Conservation (phyloP, 2,329 filamentous ascomycete genomes). For the Coniella lustricola region DNA sequence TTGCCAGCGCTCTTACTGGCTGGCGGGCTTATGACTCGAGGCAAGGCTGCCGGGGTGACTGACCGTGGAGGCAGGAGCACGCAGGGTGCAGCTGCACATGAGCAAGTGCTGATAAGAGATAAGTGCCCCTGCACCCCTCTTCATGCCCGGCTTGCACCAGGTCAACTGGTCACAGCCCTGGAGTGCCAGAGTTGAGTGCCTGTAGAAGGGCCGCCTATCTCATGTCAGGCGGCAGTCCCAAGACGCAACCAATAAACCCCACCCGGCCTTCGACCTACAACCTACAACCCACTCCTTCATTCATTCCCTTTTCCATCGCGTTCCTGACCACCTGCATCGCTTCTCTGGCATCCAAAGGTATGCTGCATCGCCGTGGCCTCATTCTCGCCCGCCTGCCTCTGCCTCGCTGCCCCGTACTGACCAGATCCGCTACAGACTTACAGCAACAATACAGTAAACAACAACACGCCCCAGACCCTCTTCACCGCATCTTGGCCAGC, state of each 20-base stretch:
- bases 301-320: background rate
- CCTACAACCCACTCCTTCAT: background rate
- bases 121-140: too few species aligned
- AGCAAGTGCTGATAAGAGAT: too few species aligned
- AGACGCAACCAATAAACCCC: background rate
- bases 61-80: too few species aligned
- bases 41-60: too few species aligned
- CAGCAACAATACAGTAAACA: background rate
- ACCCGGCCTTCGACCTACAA: background rate
- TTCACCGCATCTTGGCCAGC: constrained; percentile 12
- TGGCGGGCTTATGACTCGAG: too few species aligned
- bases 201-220: background rate
- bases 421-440: background rate
- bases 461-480: background rate
- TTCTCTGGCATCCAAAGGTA: background rate
- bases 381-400: background rate
- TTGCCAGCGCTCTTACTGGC: too few species aligned
- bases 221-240: background rate
- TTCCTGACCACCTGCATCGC: constrained; percentile 4
- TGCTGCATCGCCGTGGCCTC: background rate
- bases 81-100: too few species aligned
- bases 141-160: too few species aligned
- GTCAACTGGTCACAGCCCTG: too few species aligned
- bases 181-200: too few species aligned
- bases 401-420: background rate